A percentile compares a stretch with the other conserved stretches of the same genome.
These are phyloP conservation scores for Micromonas pusilla DNA, from an alignment of 139 green algal genomes.

Conservation along the genomic window DNA sequence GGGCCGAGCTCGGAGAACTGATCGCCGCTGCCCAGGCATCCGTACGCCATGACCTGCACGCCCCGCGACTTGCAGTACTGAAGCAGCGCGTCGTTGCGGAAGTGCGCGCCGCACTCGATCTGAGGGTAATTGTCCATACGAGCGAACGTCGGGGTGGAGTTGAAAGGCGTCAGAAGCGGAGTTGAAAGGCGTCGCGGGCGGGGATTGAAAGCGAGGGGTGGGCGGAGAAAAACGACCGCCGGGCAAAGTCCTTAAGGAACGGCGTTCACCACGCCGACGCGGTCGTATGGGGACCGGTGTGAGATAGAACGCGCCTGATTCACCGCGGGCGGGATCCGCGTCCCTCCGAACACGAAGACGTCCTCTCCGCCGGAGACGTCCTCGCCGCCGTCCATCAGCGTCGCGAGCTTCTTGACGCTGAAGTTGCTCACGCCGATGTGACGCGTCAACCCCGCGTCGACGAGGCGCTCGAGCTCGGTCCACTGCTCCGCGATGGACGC, in stretches of 20 bases:
- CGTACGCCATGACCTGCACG: conserved; percentile 25
- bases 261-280: no score
- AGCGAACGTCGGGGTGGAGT: no score
- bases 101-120: conserved; percentile 26
- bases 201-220: no score
- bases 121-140: no score
- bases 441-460: not conserved
- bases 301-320: no score
- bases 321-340: conserved; percentile 4
- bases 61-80: conserved; percentile 19
- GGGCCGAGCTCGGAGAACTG: conserved; percentile 18
- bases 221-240: no score
- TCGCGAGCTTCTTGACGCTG: conserved; percentile 1
- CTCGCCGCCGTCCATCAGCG: conserved; percentile 1
- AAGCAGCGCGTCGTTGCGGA: conserved; percentile 18
- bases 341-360: not conserved
- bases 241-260: no score
- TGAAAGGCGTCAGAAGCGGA: no score
- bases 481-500: conserved; percentile 12
- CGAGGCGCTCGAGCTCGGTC: conserved; percentile 5
- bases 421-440: conserved; percentile 27
- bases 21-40: conserved; percentile 17
- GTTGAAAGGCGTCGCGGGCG: no score
- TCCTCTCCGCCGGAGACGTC: not conserved
- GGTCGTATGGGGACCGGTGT: no score